These are phyloP conservation scores for Aspergillus pseudonomiae DNA, from an alignment of 2,329 filamentous ascomycete genomes.

Conservation along the genomic window DNA sequence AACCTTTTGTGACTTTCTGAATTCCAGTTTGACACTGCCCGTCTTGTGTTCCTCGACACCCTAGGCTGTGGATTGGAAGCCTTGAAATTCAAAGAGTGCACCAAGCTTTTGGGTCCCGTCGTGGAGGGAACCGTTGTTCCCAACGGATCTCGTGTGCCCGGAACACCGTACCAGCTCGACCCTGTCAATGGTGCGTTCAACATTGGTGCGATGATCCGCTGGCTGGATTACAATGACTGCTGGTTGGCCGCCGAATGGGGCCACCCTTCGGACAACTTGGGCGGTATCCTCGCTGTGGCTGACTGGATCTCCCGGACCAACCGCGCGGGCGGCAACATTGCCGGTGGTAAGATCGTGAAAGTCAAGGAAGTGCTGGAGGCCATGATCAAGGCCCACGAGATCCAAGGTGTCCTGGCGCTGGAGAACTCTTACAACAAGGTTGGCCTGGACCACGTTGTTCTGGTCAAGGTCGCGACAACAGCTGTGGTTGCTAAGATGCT, in stretches of 20 bases:
- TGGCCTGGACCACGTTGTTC: constrained; percentile 93
- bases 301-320: constrained; percentile 98
- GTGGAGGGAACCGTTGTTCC: constrained; percentile 90
- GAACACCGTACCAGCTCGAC: constrained; percentile 91
- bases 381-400: constrained; percentile 99
- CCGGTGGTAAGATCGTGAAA: constrained; percentile 77
- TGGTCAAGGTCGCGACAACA: constrained; percentile 95
- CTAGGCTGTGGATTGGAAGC: constrained; percentile 96
- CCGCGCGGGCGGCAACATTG: constrained; percentile 75
- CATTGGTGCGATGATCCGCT: constrained; percentile 97
- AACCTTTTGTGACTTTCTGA: background rate
- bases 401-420: constrained; percentile 93
- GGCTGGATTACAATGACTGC: constrained; percentile 99
- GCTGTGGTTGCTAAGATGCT: constrained; percentile 96
- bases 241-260: constrained; percentile 99
- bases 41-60: constrained; percentile 95
- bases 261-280: constrained; percentile 96
- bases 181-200: constrained; percentile 97
- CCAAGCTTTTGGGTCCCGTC: constrained; percentile 88
- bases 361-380: constrained; percentile 89
- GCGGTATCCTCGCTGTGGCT: constrained; percentile 92
- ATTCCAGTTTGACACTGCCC: constrained; percentile 78
- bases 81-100: constrained; percentile 92
- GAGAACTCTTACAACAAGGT: constrained; percentile 99
- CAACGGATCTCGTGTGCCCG: constrained; percentile 87